Evolutionary conservation across 75 land plant genomes (phyloP).

Genomic region (Selaginella tamariscina): DNA sequence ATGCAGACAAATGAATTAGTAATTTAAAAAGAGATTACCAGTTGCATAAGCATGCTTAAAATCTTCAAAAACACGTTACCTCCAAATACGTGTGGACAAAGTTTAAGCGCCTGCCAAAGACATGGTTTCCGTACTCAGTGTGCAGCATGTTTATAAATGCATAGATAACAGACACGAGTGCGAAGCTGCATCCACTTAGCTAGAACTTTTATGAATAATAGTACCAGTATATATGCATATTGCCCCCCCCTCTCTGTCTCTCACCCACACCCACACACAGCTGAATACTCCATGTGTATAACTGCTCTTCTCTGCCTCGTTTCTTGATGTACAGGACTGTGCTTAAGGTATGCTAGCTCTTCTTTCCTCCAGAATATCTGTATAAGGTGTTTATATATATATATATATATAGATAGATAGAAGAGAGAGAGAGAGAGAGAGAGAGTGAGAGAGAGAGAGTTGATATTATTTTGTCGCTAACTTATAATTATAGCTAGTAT

Average conservation of each 20-base stretch:
- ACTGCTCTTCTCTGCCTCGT: slow-evolving; percentile 38
- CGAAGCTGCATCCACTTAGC: too few relatives aligned
- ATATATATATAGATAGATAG: not conserved
- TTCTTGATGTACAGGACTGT: slow-evolving; percentile 50
- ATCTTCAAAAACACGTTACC: slow-evolving; percentile 24
- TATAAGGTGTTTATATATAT: too few relatives aligned
- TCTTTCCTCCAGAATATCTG: slow-evolving; percentile 73
- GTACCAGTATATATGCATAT: too few relatives aligned
- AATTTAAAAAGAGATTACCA: too few relatives aligned
- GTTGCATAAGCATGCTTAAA: slow-evolving; percentile 73
- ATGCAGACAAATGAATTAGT: not conserved
- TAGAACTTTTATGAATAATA: slow-evolving; percentile 46
- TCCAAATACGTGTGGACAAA: slow-evolving; percentile 39
- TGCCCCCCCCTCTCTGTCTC: too few relatives aligned
- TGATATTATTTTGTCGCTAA: too few relatives aligned
- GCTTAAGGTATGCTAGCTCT: slow-evolving; percentile 52
- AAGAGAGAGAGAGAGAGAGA: not conserved
- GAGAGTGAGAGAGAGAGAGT: too few relatives aligned
- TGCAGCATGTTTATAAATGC: not conserved
- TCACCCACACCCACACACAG: too few relatives aligned
- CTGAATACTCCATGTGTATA: slow-evolving; percentile 42
- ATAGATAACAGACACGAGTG: slow-evolving; percentile 4
- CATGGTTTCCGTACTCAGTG: too few relatives aligned
- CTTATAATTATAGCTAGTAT: too few relatives aligned
- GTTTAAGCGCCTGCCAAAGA: slow-evolving; percentile 44